These are phyloP conservation scores for Lophiotrema nucula DNA, from an alignment of 495 filamentous ascomycete genomes.

Conservation along the genomic window DNA sequence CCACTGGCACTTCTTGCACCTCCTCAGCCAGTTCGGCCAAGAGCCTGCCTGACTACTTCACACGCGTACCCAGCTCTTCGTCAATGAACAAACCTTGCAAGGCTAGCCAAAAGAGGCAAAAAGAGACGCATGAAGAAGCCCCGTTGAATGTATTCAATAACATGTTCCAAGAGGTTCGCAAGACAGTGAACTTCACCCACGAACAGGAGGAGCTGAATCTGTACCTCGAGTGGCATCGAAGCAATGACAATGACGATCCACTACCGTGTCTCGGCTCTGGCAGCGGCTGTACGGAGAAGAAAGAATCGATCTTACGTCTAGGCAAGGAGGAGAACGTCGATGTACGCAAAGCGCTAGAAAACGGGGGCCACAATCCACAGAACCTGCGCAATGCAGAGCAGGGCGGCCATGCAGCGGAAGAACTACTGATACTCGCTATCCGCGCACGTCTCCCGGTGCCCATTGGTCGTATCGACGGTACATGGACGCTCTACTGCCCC, in stretches of 20 bases:
- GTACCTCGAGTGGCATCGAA: background rate
- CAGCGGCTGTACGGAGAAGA: conserved; percentile 17
- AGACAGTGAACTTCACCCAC: conserved; percentile 18
- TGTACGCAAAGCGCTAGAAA: background rate
- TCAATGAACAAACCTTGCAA: too few relatives aligned
- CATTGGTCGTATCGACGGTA: conserved; percentile 10
- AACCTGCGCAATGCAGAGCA: background rate
- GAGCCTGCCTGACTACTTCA: too few relatives aligned
- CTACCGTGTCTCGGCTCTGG: conserved; percentile 16
- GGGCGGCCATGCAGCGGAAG: conserved; percentile 1
- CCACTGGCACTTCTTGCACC: too few relatives aligned
- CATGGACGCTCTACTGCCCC: conserved; percentile 27
- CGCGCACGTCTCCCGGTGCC: conserved; percentile 20
- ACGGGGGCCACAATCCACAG: background rate
- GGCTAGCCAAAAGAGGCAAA: too few relatives aligned
- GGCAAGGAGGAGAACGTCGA: conserved; percentile 7
- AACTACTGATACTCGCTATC: conserved; percentile 5
- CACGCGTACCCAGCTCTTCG: too few relatives aligned
- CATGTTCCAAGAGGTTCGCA: background rate
- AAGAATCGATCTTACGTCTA: conserved; percentile 7
- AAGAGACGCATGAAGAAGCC: conserved; percentile 19
- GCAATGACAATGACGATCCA: background rate
- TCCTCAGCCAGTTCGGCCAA: too few relatives aligned
- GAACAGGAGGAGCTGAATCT: conserved; percentile 8
- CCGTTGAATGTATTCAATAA: conserved; percentile 8